Evolutionary conservation across 192 early-diverging fungal species (phyloP).

Genomic region (Coemansia sp.): DNA sequence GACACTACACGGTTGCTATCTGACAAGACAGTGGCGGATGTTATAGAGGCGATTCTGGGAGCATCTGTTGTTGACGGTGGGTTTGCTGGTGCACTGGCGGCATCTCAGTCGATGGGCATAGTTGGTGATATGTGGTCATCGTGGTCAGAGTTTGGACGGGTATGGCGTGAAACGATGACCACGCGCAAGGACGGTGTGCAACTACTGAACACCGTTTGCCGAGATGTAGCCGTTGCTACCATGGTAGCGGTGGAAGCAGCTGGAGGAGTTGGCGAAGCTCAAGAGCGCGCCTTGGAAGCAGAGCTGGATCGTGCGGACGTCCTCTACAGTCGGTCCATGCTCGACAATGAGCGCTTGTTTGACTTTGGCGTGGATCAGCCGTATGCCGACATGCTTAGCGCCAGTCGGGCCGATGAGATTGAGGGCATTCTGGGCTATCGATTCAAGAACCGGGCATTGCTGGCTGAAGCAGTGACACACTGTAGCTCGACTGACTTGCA

Average conservation of each 20-base stretch:
- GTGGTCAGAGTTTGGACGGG: slow-evolving; percentile 29
- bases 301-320: slow-evolving; percentile 41
- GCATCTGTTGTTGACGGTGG: slow-evolving; percentile 69
- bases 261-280: neutral
- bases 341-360: neutral
- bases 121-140: slow-evolving; percentile 28
- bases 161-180: slow-evolving; percentile 21
- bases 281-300: slow-evolving; percentile 26
- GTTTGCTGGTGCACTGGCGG: slow-evolving; percentile 55
- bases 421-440: slow-evolving; percentile 59
- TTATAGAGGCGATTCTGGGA: slow-evolving; percentile 83
- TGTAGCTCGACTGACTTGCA: slow-evolving; percentile 63
- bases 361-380: neutral
- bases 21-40: slow-evolving; percentile 85
- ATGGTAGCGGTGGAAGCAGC: neutral
- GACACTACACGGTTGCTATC: slow-evolving; percentile 57
- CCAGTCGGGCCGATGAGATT: slow-evolving; percentile 9
- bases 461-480: slow-evolving; percentile 87
- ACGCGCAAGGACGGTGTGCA: slow-evolving; percentile 21
- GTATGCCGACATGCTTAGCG: neutral
- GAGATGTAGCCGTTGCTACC: neutral
- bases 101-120: slow-evolving; percentile 61
- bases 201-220: slow-evolving; percentile 17
- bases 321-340: slow-evolving; percentile 12
- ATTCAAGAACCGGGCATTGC: slow-evolving; percentile 68